These are phyloP conservation scores for Lyophyllum semitale DNA, from an alignment of 768 basidiomycete species.

Conservation along the genomic window DNA sequence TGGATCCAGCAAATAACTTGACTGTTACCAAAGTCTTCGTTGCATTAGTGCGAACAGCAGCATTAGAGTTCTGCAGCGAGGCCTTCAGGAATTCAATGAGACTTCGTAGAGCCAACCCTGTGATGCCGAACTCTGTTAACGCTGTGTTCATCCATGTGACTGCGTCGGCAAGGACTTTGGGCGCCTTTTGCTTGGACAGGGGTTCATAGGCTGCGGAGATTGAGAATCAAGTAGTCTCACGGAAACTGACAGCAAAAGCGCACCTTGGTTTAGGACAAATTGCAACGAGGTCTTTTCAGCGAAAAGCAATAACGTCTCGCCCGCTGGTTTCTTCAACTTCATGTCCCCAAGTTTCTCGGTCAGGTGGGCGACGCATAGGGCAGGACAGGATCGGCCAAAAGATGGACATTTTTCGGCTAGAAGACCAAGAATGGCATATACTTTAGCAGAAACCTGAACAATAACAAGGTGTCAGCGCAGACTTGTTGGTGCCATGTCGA, in stretches of 20 bases:
- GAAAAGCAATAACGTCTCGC: slow-evolving; percentile 80
- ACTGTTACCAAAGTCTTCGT: slow-evolving; percentile 92
- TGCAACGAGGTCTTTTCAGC: slow-evolving; percentile 93
- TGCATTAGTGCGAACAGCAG: slow-evolving; percentile 88
- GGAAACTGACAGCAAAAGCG: not conserved
- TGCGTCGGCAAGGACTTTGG: slow-evolving; percentile 93
- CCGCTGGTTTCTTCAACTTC: slow-evolving; percentile 96
- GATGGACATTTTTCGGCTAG: slow-evolving; percentile 80
- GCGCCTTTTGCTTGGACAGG: slow-evolving; percentile 92
- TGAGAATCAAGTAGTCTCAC: slow-evolving; percentile 7
- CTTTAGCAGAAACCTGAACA: slow-evolving; percentile 83
- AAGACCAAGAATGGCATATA: slow-evolving; percentile 74
- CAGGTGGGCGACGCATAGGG: slow-evolving; percentile 78
- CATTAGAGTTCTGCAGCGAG: slow-evolving; percentile 91
- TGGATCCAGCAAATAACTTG: slow-evolving; percentile 87
- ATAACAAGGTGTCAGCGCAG: slow-evolving; percentile 4
- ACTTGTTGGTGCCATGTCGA: not conserved
- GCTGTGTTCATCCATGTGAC: slow-evolving; percentile 86
- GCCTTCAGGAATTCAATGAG: slow-evolving; percentile 91
- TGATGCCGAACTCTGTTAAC: slow-evolving; percentile 88
- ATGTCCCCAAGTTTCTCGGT: slow-evolving; percentile 94
- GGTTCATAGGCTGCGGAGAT: slow-evolving; percentile 80
- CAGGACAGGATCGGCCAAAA: slow-evolving; percentile 84
- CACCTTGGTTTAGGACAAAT: slow-evolving; percentile 92
- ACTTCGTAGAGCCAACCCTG: slow-evolving; percentile 77